Percentiles rank a stretch among this genome's conserved stretches.
Conservation (phyloP, 2,329 filamentous ascomycete genomes). For the Paraphoma chrysanthemicola region DNA sequence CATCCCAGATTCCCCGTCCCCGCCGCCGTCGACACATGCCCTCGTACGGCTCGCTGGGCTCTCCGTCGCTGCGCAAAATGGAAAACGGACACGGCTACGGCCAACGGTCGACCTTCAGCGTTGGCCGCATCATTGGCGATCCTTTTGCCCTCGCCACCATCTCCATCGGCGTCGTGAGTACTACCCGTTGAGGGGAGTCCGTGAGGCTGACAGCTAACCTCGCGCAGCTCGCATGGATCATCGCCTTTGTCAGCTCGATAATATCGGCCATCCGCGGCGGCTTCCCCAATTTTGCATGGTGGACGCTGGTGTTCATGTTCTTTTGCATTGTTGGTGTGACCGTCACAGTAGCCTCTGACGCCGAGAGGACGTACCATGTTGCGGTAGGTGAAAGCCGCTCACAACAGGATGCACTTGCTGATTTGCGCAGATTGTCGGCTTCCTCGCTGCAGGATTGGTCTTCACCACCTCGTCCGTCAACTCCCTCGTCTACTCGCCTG, state of each 20-base stretch:
- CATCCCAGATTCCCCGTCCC: constrained; percentile 1
- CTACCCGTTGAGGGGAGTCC: background rate
- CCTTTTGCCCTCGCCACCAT: constrained; percentile 94
- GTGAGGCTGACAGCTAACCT: constrained; percentile 25
- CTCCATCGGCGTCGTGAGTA: constrained; percentile 85
- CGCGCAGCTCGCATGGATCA: constrained; percentile 87
- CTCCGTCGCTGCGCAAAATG: constrained; percentile 82
- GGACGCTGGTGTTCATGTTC: constrained; percentile 84
- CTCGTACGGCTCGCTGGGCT: constrained; percentile 74
- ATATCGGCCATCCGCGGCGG: constrained; percentile 66
- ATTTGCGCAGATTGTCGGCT: constrained; percentile 74
- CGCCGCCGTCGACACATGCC: constrained; percentile 71
- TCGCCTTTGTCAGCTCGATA: constrained; percentile 86
- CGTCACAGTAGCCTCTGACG: constrained; percentile 82
- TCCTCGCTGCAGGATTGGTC: constrained; percentile 81
- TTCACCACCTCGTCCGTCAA: constrained; percentile 88
- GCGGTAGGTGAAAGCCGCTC: constrained; percentile 61
- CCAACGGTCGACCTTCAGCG: constrained; percentile 65
- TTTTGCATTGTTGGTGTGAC: constrained; percentile 82
- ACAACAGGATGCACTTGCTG: constrained; percentile 20
- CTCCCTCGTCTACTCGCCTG: constrained; percentile 77
- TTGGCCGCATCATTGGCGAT: constrained; percentile 93
- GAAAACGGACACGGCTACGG: constrained; percentile 65
- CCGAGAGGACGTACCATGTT: constrained; percentile 86
- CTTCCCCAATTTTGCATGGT: constrained; percentile 93